Percentiles rank a stretch among this genome's conserved stretches.
Conservation (phyloP, 768 basidiomycete species). For the Kwoniella shandongensis region DNA sequence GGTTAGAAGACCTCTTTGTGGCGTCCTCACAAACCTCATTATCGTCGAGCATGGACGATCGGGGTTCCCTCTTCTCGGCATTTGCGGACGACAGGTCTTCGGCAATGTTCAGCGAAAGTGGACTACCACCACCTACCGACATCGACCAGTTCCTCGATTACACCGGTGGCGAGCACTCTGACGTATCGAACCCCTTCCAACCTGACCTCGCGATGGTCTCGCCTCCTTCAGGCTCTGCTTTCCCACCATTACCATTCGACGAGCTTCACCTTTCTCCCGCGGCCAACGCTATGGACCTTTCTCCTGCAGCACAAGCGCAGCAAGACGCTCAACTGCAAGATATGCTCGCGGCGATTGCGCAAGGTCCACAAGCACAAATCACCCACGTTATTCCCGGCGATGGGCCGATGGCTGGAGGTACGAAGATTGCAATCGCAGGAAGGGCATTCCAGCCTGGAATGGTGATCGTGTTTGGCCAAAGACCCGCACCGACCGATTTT, state of each 20-base stretch:
- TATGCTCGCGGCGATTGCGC: conserved; percentile 18
- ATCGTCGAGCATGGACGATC: conserved; percentile 28
- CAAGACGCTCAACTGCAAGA: conserved; percentile 21
- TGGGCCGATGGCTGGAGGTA: conserved; percentile 84
- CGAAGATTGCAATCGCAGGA: conserved; percentile 90
- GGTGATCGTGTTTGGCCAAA: conserved; percentile 83
- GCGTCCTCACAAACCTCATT: conserved; percentile 29
- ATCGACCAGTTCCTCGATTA: conserved; percentile 45
- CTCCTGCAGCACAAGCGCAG: conserved; percentile 14
- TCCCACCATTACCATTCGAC: conserved; percentile 23
- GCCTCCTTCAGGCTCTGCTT: conserved; percentile 1
- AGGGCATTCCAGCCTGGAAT: conserved; percentile 67
- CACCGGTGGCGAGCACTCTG: conserved; percentile 34
- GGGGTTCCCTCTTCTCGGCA: conserved; percentile 31
- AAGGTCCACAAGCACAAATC: conserved; percentile 55
- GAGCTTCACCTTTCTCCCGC: conserved; percentile 12
- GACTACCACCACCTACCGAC: conserved; percentile 34
- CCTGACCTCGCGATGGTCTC: conserved; percentile 10
- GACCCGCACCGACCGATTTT: conserved; percentile 65
- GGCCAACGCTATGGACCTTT: conserved; percentile 17
- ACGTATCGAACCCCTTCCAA: conserved; percentile 25
- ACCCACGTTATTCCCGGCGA: conserved; percentile 57
- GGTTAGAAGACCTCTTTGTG: conserved; percentile 35
- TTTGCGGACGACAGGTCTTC: conserved; percentile 30
- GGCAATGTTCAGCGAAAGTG: conserved; percentile 37